phyloP scores from a whole-genome alignment of 495 filamentous ascomycete species.

The Talaromyces nanjingensis region DNA sequence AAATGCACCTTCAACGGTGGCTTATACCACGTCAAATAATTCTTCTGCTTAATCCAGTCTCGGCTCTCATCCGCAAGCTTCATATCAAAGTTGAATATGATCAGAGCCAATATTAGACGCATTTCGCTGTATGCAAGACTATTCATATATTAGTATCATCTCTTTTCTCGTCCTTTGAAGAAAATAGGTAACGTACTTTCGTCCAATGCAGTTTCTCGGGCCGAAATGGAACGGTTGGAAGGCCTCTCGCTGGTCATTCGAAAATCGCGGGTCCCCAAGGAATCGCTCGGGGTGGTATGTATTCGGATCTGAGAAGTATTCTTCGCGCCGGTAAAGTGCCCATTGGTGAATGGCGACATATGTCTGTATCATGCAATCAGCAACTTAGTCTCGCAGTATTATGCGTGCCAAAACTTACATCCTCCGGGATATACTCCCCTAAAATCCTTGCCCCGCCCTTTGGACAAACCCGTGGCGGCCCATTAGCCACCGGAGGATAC shows the following conservation, averaged over 20 bases:
- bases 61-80: conserved; percentile 20
- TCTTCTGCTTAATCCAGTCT: conserved; percentile 30
- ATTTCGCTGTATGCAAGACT: conserved; percentile 42
- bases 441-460: conserved; percentile 38
- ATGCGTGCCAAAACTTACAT: conserved; percentile 14
- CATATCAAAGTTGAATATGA: conserved; percentile 42
- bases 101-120: conserved; percentile 28
- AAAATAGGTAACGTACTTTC: conserved; percentile 36
- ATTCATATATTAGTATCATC: not conserved
- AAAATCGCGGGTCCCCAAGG: conserved; percentile 22
- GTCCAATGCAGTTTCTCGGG: conserved; percentile 53
- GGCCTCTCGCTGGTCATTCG: conserved; percentile 35
- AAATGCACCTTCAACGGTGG: conserved; percentile 22
- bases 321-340: conserved; percentile 33
- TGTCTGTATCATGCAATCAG: conserved; percentile 25
- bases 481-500: conserved; percentile 48
- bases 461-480: conserved; percentile 37
- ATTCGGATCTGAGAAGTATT: conserved; percentile 40
- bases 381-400: too few relatives aligned
- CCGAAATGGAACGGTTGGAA: conserved; percentile 52
- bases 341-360: conserved; percentile 42
- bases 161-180: not conserved
- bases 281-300: conserved; percentile 47
- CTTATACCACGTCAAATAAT: conserved; percentile 27
- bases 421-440: conserved; percentile 34